Conservation (phyloP, 257 asterid genomes). For the Nicotiana tomentosiformis region DNA sequence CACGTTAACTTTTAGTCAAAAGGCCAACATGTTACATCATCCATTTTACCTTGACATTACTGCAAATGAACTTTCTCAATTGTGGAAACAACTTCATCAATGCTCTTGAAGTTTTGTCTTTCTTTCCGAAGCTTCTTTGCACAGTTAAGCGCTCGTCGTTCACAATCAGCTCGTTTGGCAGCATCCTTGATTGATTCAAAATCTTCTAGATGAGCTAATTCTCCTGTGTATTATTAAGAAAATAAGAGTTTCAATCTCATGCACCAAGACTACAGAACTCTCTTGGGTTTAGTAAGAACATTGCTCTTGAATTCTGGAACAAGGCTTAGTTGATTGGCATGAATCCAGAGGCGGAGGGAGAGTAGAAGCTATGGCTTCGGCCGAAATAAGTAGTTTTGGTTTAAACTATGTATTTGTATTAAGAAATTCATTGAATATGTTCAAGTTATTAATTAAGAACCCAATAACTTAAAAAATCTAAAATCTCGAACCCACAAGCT, state of each 20-base stretch:
- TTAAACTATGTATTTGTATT: too few species aligned
- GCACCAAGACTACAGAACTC: not conserved
- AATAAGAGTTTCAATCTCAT: not conserved
- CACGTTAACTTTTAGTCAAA: too few species aligned
- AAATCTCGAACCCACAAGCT: too few species aligned
- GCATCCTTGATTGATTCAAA: constrained; percentile 69
- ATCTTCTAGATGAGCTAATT: constrained; percentile 76
- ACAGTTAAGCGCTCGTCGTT: constrained; percentile 63
- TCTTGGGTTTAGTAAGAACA: not conserved
- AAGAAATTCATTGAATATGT: too few species aligned
- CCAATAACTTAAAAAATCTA: too few species aligned
- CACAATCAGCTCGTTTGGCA: constrained; percentile 72
- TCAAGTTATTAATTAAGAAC: too few species aligned
- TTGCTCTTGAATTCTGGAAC: not conserved
- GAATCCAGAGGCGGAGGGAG: too few species aligned
- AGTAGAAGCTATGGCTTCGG: too few species aligned
- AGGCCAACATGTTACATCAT: not conserved
- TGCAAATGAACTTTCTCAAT: constrained; percentile 34
- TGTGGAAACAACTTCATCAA: constrained; percentile 62
- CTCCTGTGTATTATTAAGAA: constrained; percentile 50
- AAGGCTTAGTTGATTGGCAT: not conserved
- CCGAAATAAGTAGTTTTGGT: not conserved
- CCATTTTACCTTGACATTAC: not conserved
- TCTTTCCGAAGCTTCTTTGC: constrained; percentile 73
- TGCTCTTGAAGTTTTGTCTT: constrained; percentile 46